These are phyloP conservation scores for Eucalyptus virginea DNA, from an alignment of 345 rosid species.

Conservation along the genomic window DNA sequence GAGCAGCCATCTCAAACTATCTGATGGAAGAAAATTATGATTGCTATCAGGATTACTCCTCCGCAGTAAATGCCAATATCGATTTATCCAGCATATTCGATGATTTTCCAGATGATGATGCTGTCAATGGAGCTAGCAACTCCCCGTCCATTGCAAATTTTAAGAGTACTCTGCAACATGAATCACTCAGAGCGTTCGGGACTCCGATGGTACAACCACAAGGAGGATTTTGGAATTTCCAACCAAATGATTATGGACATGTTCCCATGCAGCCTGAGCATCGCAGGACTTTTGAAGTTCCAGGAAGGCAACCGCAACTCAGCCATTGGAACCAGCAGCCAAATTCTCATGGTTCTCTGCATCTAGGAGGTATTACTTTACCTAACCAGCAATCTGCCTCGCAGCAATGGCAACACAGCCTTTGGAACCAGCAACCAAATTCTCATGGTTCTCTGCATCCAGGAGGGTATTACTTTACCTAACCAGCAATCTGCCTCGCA, in stretches of 20 bases:
- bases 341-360: neutral
- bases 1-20: neutral
- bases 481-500: neutral
- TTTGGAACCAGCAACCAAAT: too few relatives aligned
- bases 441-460: too few relatives aligned
- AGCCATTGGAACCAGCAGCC: neutral
- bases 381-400: too few relatives aligned
- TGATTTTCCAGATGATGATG: neutral
- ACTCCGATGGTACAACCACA: neutral
- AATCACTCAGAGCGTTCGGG: neutral
- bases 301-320: neutral
- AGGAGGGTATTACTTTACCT: too few relatives aligned
- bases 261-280: neutral
- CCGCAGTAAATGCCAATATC: neutral
- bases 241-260: neutral
- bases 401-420: too few relatives aligned
- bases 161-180: neutral
- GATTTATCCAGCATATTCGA: neutral
- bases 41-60: neutral
- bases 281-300: neutral
- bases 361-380: neutral
- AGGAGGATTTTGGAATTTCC: neutral
- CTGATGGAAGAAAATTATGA: neutral
- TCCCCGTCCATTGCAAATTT: neutral
- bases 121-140: neutral